Percentiles rank a stretch among this genome's conserved stretches.
phyloP scores from a whole-genome alignment of 2,329 filamentous ascomycete genomes.

The Phaeoacremonium minimum region DNA sequence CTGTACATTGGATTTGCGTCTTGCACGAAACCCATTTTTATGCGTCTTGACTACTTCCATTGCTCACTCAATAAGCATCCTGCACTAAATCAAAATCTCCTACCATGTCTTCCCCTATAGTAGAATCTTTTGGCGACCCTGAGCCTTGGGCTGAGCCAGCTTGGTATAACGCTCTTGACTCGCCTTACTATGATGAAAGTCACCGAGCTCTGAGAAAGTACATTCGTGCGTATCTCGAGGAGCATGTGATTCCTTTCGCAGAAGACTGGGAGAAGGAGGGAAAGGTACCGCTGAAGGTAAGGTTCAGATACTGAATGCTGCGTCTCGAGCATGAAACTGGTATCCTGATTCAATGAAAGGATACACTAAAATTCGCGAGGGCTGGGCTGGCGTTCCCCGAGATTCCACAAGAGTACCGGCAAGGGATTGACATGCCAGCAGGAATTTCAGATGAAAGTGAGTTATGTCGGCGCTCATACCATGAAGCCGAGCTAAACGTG shows the following conservation, averaged over 20 bases:
- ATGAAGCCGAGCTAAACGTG: too few species aligned
- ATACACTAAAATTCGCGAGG: too few species aligned
- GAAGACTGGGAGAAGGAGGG: constrained; percentile 61
- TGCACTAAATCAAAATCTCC: too few species aligned
- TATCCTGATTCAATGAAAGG: too few species aligned
- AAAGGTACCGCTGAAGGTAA: constrained; percentile 39
- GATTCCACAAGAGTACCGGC: constrained; percentile 30
- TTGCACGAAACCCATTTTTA: too few species aligned
- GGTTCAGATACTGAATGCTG: constrained; percentile 29
- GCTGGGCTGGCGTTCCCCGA: constrained; percentile 32
- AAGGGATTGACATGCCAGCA: constrained; percentile 32
- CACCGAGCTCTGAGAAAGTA: constrained; percentile 54
- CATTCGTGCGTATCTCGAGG: constrained; percentile 55
- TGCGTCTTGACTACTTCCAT: too few species aligned
- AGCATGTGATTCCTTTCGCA: constrained; percentile 50
- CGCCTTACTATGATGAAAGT: constrained; percentile 59
- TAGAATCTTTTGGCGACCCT: too few species aligned
- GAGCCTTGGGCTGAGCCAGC: constrained; percentile 20
- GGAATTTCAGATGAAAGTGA: constrained; percentile 38
- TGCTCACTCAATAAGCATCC: too few species aligned
- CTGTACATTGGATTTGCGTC: too few species aligned
- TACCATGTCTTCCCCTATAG: too few species aligned
- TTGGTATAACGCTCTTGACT: constrained; percentile 20
- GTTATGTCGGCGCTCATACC: too few species aligned
- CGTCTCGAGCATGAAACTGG: too few species aligned